phyloP scores from a whole-genome alignment of 768 basidiomycete genomes.

The Austroboletus festivus region DNA sequence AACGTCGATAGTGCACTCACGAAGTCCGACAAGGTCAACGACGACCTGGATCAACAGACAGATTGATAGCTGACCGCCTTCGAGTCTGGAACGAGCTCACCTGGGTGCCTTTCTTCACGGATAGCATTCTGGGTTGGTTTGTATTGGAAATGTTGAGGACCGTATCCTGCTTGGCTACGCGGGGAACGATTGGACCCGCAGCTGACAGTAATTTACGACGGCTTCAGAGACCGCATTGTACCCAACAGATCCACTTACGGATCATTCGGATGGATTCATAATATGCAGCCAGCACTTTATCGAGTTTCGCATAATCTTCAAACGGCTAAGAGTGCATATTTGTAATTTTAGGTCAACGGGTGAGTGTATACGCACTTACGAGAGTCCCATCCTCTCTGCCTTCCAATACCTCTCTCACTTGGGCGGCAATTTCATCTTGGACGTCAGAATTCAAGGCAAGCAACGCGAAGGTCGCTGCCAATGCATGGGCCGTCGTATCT shows the following conservation, averaged over 20 bases:
- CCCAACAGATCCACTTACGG: slow-evolving; percentile 16
- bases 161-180: slow-evolving; percentile 27
- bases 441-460: slow-evolving; percentile 28
- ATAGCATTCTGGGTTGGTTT: slow-evolving; percentile 7
- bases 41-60: slow-evolving; percentile 7
- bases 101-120: slow-evolving; percentile 19
- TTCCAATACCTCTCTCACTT: slow-evolving; percentile 25
- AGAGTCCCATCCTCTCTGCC: slow-evolving; percentile 13
- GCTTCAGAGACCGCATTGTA: background rate
- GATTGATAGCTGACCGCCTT: too few relatives aligned
- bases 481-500: slow-evolving; percentile 33
- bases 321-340: slow-evolving; percentile 12
- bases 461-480: slow-evolving; percentile 31
- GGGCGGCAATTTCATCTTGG: slow-evolving; percentile 31
- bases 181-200: slow-evolving; percentile 25
- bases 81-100: slow-evolving; percentile 3
- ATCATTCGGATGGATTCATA: slow-evolving; percentile 30
- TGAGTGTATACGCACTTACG: slow-evolving; percentile 9
- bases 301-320: slow-evolving; percentile 28
- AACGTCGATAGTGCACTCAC: slow-evolving; percentile 14
- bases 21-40: slow-evolving; percentile 28
- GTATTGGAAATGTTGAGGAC: slow-evolving; percentile 16
- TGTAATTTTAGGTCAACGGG: too few relatives aligned
- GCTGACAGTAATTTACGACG: slow-evolving; percentile 13
- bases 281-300: slow-evolving; percentile 26